A percentile compares a stretch with the other conserved stretches of the same genome.
phyloP scores from a whole-genome alignment of 2,329 filamentous ascomycete genomes.

The Hirsutella rhossiliensis region DNA sequence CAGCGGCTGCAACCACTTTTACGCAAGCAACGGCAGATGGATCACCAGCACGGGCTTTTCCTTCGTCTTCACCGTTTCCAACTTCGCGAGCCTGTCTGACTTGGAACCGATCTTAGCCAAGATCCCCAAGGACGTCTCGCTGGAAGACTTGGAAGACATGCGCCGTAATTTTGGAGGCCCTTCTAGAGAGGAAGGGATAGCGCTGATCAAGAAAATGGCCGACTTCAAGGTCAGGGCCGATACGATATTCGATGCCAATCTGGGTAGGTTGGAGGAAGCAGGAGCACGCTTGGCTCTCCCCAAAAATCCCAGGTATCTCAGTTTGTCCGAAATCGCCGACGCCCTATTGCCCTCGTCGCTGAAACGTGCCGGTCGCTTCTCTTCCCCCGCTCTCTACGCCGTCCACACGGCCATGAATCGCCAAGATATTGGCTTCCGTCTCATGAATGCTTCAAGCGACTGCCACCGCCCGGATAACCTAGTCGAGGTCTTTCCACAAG shows the following conservation, averaged over 20 bases:
- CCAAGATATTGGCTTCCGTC: slow-evolving; percentile 48
- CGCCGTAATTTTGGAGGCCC: slow-evolving; percentile 26
- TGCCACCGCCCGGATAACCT: slow-evolving; percentile 38
- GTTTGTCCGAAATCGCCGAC: slow-evolving; percentile 37
- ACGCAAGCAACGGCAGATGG: slow-evolving; percentile 39
- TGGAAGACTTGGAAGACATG: slow-evolving; percentile 19
- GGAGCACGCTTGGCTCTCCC: slow-evolving; percentile 25
- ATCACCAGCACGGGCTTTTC: slow-evolving; percentile 27
- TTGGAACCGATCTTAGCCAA: slow-evolving; percentile 23
- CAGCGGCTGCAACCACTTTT: slow-evolving; percentile 40
- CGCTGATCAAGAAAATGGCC: slow-evolving; percentile 34
- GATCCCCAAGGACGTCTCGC: slow-evolving; percentile 15
- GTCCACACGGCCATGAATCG: slow-evolving; percentile 53
- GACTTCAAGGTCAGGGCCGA: slow-evolving; percentile 30
- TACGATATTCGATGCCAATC: slow-evolving; percentile 32
- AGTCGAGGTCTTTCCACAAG: slow-evolving; percentile 41
- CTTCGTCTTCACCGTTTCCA: slow-evolving; percentile 36
- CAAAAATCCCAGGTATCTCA: slow-evolving; percentile 29
- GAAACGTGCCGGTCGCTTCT: slow-evolving; percentile 24
- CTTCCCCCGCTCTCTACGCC: slow-evolving; percentile 48
- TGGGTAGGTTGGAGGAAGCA: slow-evolving; percentile 34
- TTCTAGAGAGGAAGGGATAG: slow-evolving; percentile 26
- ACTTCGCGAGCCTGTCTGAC: slow-evolving; percentile 30
- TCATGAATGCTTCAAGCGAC: slow-evolving; percentile 34
- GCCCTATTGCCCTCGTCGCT: slow-evolving; percentile 25